These are phyloP conservation scores for Senna siamea DNA, from an alignment of 306 rosid species.

Conservation along the genomic window DNA sequence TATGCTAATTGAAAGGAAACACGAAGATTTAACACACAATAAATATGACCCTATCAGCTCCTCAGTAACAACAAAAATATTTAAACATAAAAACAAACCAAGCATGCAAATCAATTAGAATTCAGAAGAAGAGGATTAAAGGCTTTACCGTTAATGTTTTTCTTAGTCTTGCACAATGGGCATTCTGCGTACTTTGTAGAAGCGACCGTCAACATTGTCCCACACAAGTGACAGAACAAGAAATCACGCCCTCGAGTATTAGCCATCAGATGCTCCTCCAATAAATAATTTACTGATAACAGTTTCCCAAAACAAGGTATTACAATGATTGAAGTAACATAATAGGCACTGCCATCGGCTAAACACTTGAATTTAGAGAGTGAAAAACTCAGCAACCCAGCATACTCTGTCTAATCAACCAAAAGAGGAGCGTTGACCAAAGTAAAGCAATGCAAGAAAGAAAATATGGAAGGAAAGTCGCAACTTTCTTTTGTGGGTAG, in stretches of 20 bases:
- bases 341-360: neutral
- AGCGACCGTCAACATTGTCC: slow-evolving; percentile 44
- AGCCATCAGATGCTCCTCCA: slow-evolving; percentile 33
- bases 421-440: neutral
- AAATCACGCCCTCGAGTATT: slow-evolving; percentile 47
- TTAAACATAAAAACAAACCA: neutral
- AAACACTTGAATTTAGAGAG: neutral
- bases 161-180: slow-evolving; percentile 42
- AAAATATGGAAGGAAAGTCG: neutral
- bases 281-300: neutral
- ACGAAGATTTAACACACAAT: neutral
- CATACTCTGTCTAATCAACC: neutral
- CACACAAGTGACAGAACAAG: slow-evolving; percentile 47
- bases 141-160: slow-evolving; percentile 23
- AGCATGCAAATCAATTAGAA: neutral
- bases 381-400: neutral
- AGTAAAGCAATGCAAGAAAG: neutral
- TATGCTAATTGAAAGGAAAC: neutral
- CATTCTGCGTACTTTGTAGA: slow-evolving; percentile 39
- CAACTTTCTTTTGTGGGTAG: neutral
- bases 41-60: neutral
- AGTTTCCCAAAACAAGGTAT: neutral
- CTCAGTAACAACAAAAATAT: neutral
- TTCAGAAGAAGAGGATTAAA: neutral
- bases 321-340: neutral